phyloP scores from a whole-genome alignment of 2,329 filamentous ascomycete species.

The Cladorrhinum sp. region DNA sequence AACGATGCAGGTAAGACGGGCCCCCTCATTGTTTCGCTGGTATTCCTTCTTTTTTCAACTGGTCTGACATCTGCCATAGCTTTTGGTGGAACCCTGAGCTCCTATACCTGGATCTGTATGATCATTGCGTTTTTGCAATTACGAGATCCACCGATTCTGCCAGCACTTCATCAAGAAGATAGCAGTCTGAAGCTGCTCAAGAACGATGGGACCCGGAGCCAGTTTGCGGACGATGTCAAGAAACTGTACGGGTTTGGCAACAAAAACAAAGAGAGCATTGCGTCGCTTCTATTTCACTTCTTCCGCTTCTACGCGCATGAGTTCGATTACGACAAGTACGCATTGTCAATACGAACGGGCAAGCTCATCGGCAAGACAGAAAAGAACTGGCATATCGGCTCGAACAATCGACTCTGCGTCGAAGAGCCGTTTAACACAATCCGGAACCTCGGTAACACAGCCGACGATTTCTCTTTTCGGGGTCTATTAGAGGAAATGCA shows the following conservation, averaged over 20 bases:
- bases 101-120: slow-evolving; percentile 99
- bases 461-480: slow-evolving; percentile 89
- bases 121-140: slow-evolving; percentile 95
- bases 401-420: slow-evolving; percentile 85
- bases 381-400: slow-evolving; percentile 79
- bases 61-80: slow-evolving; percentile 47
- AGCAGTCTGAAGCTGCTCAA: slow-evolving; percentile 59
- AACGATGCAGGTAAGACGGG: slow-evolving; percentile 87
- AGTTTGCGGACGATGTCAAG: slow-evolving; percentile 84
- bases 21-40: not conserved
- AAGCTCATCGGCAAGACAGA: slow-evolving; percentile 74
- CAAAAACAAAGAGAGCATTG: slow-evolving; percentile 77
- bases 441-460: slow-evolving; percentile 92
- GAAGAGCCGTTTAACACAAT: slow-evolving; percentile 93
- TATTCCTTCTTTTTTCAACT: not conserved
- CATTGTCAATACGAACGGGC: slow-evolving; percentile 81
- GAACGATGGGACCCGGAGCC: slow-evolving; percentile 64
- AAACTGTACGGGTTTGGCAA: slow-evolving; percentile 70
- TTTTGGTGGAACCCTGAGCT: slow-evolving; percentile 90
- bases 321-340: slow-evolving; percentile 81
- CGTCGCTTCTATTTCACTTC: slow-evolving; percentile 89
- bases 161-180: slow-evolving; percentile 71
- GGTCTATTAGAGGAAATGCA: slow-evolving; percentile 88
- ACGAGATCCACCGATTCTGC: slow-evolving; percentile 77
- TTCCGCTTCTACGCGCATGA: slow-evolving; percentile 94